Percentiles rank a stretch among this genome's conserved stretches.
Conservation (phyloP, 768 basidiomycete genomes). For the Astraeus odoratus region DNA sequence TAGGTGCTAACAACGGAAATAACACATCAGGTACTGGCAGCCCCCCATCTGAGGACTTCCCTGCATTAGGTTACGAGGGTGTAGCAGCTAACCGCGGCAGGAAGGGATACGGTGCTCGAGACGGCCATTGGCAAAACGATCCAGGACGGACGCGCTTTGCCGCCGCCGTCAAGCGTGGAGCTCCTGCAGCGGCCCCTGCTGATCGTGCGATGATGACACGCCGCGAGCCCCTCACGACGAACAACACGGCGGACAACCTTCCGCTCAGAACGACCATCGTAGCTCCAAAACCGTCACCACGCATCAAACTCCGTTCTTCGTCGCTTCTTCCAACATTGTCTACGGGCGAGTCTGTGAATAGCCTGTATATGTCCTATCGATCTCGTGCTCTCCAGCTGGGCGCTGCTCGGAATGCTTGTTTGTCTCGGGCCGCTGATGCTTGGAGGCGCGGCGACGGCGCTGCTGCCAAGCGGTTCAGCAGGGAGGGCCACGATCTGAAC, state of each 20-base stretch:
- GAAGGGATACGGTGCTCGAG: slow-evolving; percentile 34
- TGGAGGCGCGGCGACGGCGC: slow-evolving; percentile 96
- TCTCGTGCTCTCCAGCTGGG: slow-evolving; percentile 86
- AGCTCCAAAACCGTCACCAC: slow-evolving; percentile 75
- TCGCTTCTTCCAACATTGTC: slow-evolving; percentile 80
- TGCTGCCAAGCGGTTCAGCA: slow-evolving; percentile 87
- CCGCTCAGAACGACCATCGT: slow-evolving; percentile 64
- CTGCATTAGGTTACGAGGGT: slow-evolving; percentile 49
- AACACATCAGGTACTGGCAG: slow-evolving; percentile 30
- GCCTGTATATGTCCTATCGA: slow-evolving; percentile 84
- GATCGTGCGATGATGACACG: slow-evolving; percentile 42
- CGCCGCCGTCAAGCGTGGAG: slow-evolving; percentile 75
- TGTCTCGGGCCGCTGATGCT: slow-evolving; percentile 92
- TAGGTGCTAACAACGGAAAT: slow-evolving; percentile 39
- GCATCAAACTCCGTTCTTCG: slow-evolving; percentile 79
- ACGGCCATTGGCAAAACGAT: slow-evolving; percentile 51
- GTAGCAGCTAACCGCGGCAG: slow-evolving; percentile 32
- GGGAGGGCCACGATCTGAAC: slow-evolving; percentile 92
- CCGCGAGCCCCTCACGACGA: slow-evolving; percentile 48
- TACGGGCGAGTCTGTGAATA: slow-evolving; percentile 76
- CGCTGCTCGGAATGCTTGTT: slow-evolving; percentile 87
- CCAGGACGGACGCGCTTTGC: slow-evolving; percentile 86
- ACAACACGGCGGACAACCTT: slow-evolving; percentile 47
- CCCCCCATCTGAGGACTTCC: slow-evolving; percentile 56
- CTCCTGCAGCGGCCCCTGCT: slow-evolving; percentile 25